Percentiles rank a stretch among this genome's conserved stretches.
phyloP scores from a whole-genome alignment of 1,284 basidiomycete genomes.

The Ceratobasidium sp. region DNA sequence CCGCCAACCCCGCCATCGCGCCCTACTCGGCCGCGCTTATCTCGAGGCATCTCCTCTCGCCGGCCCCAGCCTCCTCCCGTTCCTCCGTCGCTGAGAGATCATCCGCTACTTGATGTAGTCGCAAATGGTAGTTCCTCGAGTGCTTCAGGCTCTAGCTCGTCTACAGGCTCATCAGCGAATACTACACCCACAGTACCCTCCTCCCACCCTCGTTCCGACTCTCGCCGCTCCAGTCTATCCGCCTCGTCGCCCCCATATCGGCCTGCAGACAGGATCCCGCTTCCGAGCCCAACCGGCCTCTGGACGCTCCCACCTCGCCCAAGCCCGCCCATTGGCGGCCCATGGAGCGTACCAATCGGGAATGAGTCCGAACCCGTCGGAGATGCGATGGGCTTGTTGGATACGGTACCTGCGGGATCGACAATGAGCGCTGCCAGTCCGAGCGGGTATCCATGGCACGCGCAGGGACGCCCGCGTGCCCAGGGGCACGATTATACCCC shows the following conservation, averaged over 20 bases:
- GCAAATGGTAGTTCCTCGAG: conserved; percentile 1
- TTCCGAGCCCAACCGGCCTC: conserved; percentile 34
- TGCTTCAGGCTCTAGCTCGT: neutral
- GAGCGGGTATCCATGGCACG: conserved; percentile 30
- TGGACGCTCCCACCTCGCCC: conserved; percentile 27
- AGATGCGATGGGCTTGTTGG: conserved; percentile 26
- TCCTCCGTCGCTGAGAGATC: conserved; percentile 30
- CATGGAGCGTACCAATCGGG: conserved; percentile 8
- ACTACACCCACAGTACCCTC: neutral
- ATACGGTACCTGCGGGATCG: conserved; percentile 34
- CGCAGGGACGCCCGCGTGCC: neutral
- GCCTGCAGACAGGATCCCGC: conserved; percentile 17
- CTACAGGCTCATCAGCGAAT: neutral
- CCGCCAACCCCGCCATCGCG: conserved; percentile 11
- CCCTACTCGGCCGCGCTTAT: conserved; percentile 22
- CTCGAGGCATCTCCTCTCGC: conserved; percentile 34
- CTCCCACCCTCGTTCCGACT: neutral
- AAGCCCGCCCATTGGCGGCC: conserved; percentile 26
- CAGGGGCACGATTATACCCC: conserved; percentile 25
- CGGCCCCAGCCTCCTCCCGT: conserved; percentile 19
- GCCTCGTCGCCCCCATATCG: conserved; percentile 8
- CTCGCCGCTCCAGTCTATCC: conserved; percentile 29
- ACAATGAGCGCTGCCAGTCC: conserved; percentile 18
- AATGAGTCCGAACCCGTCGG: neutral
- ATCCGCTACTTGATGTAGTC: conserved; percentile 32